Percentiles rank a stretch among this genome's conserved stretches.
Evolutionary conservation across 306 rosid genomes (phyloP).

Genomic region (Rosa chinensis): DNA sequence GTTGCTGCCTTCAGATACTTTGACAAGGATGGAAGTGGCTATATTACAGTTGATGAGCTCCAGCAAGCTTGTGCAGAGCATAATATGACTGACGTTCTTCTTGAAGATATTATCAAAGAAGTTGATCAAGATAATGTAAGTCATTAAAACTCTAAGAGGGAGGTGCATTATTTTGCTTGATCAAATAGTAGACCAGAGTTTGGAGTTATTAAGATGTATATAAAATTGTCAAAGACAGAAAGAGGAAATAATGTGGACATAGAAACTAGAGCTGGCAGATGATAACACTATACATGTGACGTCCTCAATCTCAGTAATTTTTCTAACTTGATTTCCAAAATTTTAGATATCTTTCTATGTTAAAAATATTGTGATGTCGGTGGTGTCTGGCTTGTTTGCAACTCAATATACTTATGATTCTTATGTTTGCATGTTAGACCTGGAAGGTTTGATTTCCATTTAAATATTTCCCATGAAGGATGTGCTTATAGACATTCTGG

Average conservation of each 20-base stretch:
- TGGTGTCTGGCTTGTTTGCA: background rate
- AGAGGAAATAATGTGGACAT: background rate
- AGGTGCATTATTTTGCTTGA: background rate
- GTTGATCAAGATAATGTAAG: slow-evolving; percentile 98
- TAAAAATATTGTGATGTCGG: background rate
- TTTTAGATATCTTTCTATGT: slow-evolving; percentile 1
- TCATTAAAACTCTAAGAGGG: slow-evolving; percentile 13
- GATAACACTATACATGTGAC: background rate
- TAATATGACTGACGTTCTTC: slow-evolving; percentile 76
- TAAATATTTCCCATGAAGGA: background rate
- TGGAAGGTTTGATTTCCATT: background rate
- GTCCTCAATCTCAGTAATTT: background rate
- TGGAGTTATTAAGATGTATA: background rate
- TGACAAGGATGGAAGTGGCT: slow-evolving; percentile 93
- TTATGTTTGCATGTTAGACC: background rate
- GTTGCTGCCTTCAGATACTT: slow-evolving; percentile 89
- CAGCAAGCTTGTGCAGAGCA: slow-evolving; percentile 95
- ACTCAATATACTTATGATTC: no score
- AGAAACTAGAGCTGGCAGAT: background rate
- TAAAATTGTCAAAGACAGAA: background rate
- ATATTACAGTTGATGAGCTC: slow-evolving; percentile 94
- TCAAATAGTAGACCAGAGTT: background rate
- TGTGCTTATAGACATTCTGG: background rate
- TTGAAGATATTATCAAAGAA: slow-evolving; percentile 87
- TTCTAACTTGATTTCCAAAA: background rate